These are phyloP conservation scores for Ciborinia camelliae DNA, from an alignment of 2,329 filamentous ascomycete species.

Conservation along the genomic window DNA sequence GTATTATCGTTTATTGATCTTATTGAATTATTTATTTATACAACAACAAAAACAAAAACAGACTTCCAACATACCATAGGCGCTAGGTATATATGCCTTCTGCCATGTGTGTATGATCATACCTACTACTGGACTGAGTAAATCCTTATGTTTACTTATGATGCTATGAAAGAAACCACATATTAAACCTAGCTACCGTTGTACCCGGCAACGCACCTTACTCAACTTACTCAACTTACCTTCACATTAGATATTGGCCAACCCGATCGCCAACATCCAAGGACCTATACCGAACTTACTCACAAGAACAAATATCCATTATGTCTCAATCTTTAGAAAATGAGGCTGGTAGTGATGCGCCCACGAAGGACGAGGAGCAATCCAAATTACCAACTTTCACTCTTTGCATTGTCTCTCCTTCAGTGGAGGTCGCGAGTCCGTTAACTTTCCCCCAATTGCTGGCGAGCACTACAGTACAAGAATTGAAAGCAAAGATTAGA, in stretches of 20 bases:
- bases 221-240: neutral
- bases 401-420: constrained; percentile 58
- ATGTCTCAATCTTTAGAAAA: constrained; percentile 28
- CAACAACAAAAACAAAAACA: no score
- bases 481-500: constrained; percentile 58
- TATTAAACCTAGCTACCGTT: constrained; percentile 3
- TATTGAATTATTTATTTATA: neutral
- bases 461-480: constrained; percentile 50
- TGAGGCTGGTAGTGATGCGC: constrained; percentile 20
- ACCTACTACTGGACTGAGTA: no score
- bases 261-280: neutral
- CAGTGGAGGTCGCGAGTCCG: constrained; percentile 50
- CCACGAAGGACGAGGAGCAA: constrained; percentile 26
- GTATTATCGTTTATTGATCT: no score
- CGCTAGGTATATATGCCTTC: neutral
- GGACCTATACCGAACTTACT: neutral
- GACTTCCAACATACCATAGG: no score
- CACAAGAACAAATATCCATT: neutral
- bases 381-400: constrained; percentile 44
- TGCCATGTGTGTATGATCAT: neutral
- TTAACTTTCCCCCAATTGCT: constrained; percentile 49
- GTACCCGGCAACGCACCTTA: neutral
- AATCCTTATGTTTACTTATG: no score
- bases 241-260: neutral
- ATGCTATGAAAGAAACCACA: constrained; percentile 3